Percentiles rank a stretch among this genome's conserved stretches.
Evolutionary conservation across 2,329 filamentous ascomycete species (phyloP).

Genomic region (Ilyonectria sp.): DNA sequence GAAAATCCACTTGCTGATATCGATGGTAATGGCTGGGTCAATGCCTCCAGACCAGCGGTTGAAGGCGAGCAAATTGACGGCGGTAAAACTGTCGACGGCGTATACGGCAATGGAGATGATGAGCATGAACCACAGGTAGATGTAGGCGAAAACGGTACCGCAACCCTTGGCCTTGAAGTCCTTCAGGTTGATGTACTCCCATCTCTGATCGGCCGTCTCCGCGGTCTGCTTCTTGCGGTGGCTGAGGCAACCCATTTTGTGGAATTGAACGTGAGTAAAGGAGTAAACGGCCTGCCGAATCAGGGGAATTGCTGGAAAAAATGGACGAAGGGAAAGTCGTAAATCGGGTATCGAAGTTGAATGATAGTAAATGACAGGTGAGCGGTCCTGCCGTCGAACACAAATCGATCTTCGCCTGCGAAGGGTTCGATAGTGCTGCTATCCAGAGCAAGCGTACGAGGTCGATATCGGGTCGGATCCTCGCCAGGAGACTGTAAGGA

Average conservation of each 20-base stretch:
- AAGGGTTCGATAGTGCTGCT: conserved; percentile 60
- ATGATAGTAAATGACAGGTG: conserved; percentile 28
- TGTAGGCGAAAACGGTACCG: conserved; percentile 84
- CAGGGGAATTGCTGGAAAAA: conserved; percentile 18
- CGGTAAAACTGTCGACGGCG: conserved; percentile 91
- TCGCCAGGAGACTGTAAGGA: conserved; percentile 19
- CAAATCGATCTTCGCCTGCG: conserved; percentile 66
- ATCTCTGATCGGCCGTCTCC: conserved; percentile 88
- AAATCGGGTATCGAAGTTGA: conserved; percentile 31
- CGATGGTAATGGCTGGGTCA: conserved; percentile 81
- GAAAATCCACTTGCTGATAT: conserved; percentile 95
- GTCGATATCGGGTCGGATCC: conserved; percentile 11
- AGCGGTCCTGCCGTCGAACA: conserved; percentile 59
- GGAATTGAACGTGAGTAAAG: conserved; percentile 18
- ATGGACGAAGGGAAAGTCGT: conserved; percentile 27
- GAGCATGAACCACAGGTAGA: conserved; percentile 86
- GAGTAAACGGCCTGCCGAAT: conserved; percentile 30
- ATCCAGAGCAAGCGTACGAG: conserved; percentile 37
- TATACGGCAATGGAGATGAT: conserved; percentile 88
- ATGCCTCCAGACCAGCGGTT: conserved; percentile 91
- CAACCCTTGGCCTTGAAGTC: conserved; percentile 91
- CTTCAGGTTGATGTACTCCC: conserved; percentile 84
- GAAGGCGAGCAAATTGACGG: conserved; percentile 90
- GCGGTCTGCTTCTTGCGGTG: conserved; percentile 73
- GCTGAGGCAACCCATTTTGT: conserved; percentile 77